Evolutionary conservation across 2,329 filamentous ascomycete species (phyloP), one percentile per base, ranked within the genome.

Genomic region (Hirsutella thompsonii): DNA sequence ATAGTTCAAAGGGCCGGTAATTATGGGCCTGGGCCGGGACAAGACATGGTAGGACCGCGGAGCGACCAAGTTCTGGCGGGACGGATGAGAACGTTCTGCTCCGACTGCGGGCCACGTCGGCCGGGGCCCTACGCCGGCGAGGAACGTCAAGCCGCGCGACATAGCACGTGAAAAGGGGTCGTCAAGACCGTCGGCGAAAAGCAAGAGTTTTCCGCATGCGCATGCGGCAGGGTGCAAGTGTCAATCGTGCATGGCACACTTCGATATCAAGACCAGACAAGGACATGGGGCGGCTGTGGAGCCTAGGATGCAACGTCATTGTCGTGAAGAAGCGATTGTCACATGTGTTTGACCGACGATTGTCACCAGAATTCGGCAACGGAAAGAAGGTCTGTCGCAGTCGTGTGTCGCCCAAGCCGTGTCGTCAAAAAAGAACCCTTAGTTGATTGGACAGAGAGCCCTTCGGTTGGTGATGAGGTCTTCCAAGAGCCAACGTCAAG

Each of bases 1-100:
- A 36, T 26, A 19, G 38, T 36, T 14, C 20, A 40, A 23, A 40
- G 30, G 35, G 28, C 38, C 38, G 38, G 38, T 14, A 13, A 34
- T 35, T 18, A 23, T n/a, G 38, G 38, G 32, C 11, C 30, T 11
- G 32, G 10, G 20, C 20, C 32, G 38, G 30, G 4, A 11, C 21
- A n/a, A 29, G 32, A 21, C 20, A 8, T 34, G 3, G 20, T 13
- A 19, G 20, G 18, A 30, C 38, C 38, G 38, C 38, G 38, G 38
- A 20, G 35, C 14, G 34, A 19, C 33, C 18, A 19, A 19, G 34
- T 19, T 1, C 10, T 19, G 9, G 13, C 38, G 38, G 38, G 20
- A 34, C 30, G n/a, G 20, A 20, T 28, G 21, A 16, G 5, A 30
- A 36, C 18, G 19, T 19, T 11, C 11, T 19, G 19, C 16, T 19